These are phyloP conservation scores for Metschnikowia vanudenii DNA, from an alignment of 805 yeast genomes.

Conservation along the genomic window DNA sequence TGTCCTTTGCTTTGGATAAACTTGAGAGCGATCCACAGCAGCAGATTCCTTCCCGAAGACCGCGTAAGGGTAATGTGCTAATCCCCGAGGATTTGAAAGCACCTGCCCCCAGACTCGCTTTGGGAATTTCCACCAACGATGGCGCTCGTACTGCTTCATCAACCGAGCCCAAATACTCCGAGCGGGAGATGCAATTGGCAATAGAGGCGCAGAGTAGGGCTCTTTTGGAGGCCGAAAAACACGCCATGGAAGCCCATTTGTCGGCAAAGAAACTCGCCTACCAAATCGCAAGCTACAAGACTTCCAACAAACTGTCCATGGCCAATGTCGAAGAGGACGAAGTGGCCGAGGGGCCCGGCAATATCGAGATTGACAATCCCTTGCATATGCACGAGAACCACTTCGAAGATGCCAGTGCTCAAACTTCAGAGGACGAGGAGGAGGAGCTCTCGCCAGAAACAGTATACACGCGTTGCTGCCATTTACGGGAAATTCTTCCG, in stretches of 20 bases:
- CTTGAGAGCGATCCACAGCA: conserved; percentile 64
- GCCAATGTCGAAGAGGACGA: conserved; percentile 22
- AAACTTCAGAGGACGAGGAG: conserved; percentile 11
- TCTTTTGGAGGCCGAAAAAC: conserved; percentile 60
- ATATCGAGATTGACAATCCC: conserved; percentile 66
- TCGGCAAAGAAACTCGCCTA: conserved; percentile 68
- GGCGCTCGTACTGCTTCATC: conserved; percentile 15
- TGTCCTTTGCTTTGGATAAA: conserved; percentile 73
- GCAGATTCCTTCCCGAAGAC: conserved; percentile 58
- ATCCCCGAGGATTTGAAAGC: conserved; percentile 66
- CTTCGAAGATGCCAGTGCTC: conserved; percentile 29
- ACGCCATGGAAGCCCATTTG: conserved; percentile 72
- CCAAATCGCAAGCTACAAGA: conserved; percentile 54
- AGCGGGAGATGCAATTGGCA: conserved; percentile 53
- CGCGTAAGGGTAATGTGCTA: conserved; percentile 51
- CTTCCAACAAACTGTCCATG: conserved; percentile 3
- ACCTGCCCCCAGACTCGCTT: conserved; percentile 59
- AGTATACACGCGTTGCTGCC: conserved; percentile 51
- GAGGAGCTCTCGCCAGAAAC: conserved; percentile 44
- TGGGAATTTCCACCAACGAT: conserved; percentile 59
- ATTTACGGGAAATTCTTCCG: conserved; percentile 48
- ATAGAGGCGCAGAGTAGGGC: conserved; percentile 57
- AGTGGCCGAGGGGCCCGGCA: conserved; percentile 18
- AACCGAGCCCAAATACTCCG: conserved; percentile 32
- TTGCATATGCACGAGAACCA: conserved; percentile 58